These are phyloP conservation scores for Rhodosporidiobolus odoratus DNA, from an alignment of 768 basidiomycete species.

Conservation along the genomic window DNA sequence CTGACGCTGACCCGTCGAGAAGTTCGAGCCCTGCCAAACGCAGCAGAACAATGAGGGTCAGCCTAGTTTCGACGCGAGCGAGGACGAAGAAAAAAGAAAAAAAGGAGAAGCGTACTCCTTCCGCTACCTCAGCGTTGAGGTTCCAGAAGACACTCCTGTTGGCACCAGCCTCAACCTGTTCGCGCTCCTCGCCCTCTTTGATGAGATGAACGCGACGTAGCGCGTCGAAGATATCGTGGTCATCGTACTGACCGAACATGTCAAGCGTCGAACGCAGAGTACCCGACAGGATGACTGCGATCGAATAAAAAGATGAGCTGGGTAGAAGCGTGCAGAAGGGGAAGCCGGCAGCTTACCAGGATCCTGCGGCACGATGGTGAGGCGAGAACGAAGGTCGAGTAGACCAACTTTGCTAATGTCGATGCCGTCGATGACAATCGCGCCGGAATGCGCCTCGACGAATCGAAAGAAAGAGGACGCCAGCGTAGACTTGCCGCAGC, in stretches of 20 bases:
- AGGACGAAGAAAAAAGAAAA: not conserved
- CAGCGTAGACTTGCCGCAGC: conserved; percentile 51
- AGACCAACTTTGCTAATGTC: conserved; percentile 48
- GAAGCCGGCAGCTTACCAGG: conserved; percentile 44
- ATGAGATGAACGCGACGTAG: conserved; percentile 40
- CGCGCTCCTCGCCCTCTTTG: conserved; percentile 13
- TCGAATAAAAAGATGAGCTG: conserved; percentile 52
- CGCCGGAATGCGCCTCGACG: conserved; percentile 47
- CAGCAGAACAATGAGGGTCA: not conserved
- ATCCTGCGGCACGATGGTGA: conserved; percentile 51
- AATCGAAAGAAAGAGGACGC: conserved; percentile 51
- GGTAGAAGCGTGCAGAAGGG: conserved; percentile 52
- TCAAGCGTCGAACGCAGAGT: conserved; percentile 60
- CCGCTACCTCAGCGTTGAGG: conserved; percentile 31
- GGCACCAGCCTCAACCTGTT: conserved; percentile 30
- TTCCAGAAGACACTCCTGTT: conserved; percentile 37
- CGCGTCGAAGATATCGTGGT: conserved; percentile 43
- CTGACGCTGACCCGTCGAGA: conserved; percentile 87
- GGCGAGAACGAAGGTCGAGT: conserved; percentile 62
- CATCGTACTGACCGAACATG: conserved; percentile 41
- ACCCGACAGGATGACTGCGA: conserved; percentile 48
- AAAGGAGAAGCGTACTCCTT: conserved; percentile 17
- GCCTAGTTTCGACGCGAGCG: no score
- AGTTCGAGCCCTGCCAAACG: conserved; percentile 54
- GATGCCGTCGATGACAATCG: conserved; percentile 47